Base-by-base conservation (phyloP, 345 rosid species). In the Eucalyptus globulus region DNA sequence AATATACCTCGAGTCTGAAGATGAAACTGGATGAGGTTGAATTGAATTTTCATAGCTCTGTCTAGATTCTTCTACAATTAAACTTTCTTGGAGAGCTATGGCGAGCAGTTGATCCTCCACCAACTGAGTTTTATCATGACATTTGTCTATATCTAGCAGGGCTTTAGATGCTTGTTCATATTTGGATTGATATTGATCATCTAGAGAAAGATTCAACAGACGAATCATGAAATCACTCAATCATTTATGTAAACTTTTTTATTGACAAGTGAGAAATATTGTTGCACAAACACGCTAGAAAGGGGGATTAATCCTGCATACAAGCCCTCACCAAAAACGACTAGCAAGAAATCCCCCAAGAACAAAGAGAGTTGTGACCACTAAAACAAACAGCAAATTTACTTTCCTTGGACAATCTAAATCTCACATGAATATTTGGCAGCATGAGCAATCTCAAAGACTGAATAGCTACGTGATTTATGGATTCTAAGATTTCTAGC, bases 41-140 rank as follows among this genome's bases (percentile, higher is more conserved):
- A 53, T 24, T 3, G 86, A 11, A 76, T 40, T 58, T 69, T 49
- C 65, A 51, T 50, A 29, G 22, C 34, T 17, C 49, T 50, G 67
- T 50, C 11, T 51, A 80, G 97, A 95, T 92, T 95, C 90, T 26
- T 92, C 96, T 40, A 92, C 49, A 50, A 40, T 89, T 91, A 95
- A 91, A 90, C 99, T 98, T 89, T 95, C 95, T 91, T 95, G 96
- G 88, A 98, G 44, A 89, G 99, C 99, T 92, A 88, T 94, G 53
- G 99, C 99, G 3, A 98, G 96, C 87, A 90, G 93, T 91, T 95
- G 97, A 86, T 98, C 99, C 92, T 98, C 99, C 91, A 49, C 43
- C 40, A 67, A 76, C 88, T 67, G 87, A 60, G 51, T 45, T 86
- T 45, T 88, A 54, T 53, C 53, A 51, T 0, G 80, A 47, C 14